phyloP scores from a whole-genome alignment of 495 filamentous ascomycete species.

The Astrothelium macrocarpum region DNA sequence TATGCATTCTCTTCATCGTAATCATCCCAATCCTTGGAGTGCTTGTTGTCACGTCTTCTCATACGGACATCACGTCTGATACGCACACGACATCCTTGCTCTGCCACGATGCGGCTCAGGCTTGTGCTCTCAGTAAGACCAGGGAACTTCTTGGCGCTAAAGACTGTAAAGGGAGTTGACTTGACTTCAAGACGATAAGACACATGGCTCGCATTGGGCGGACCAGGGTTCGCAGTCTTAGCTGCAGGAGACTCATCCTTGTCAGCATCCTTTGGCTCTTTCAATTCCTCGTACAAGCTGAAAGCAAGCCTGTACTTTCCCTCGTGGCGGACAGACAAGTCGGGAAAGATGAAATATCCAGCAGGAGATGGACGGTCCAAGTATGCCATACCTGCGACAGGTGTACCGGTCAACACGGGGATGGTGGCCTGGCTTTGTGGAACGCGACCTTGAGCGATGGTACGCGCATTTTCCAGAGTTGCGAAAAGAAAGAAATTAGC shows the following conservation, averaged over 20 bases:
- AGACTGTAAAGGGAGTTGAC: slow-evolving; percentile 78
- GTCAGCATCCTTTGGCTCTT: slow-evolving; percentile 61
- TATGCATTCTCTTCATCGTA: slow-evolving; percentile 56
- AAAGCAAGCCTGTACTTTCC: slow-evolving; percentile 83
- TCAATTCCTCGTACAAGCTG: slow-evolving; percentile 86
- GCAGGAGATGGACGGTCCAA: slow-evolving; percentile 83
- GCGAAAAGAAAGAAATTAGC: slow-evolving; percentile 98
- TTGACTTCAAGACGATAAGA: slow-evolving; percentile 83
- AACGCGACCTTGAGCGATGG: slow-evolving; percentile 73
- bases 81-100: slow-evolving; percentile 93
- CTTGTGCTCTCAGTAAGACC: slow-evolving; percentile 83
- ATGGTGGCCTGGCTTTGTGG: slow-evolving; percentile 54
- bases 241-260: slow-evolving; percentile 36
- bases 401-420: slow-evolving; percentile 87
- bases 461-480: slow-evolving; percentile 77
- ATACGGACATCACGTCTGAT: slow-evolving; percentile 96
- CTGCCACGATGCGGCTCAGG: slow-evolving; percentile 82
- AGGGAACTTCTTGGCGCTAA: slow-evolving; percentile 97
- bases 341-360: slow-evolving; percentile 97
- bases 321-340: slow-evolving; percentile 93
- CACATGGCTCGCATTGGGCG: slow-evolving; percentile 33
- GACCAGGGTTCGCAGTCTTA: slow-evolving; percentile 14
- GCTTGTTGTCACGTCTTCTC: slow-evolving; percentile 75
- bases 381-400: slow-evolving; percentile 94
- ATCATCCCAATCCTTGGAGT: slow-evolving; percentile 43